Percentiles rank a stretch among this genome's conserved stretches.
Conservation (phyloP, 371 early-diverging fungal genomes). For the Mortierella sp. region DNA sequence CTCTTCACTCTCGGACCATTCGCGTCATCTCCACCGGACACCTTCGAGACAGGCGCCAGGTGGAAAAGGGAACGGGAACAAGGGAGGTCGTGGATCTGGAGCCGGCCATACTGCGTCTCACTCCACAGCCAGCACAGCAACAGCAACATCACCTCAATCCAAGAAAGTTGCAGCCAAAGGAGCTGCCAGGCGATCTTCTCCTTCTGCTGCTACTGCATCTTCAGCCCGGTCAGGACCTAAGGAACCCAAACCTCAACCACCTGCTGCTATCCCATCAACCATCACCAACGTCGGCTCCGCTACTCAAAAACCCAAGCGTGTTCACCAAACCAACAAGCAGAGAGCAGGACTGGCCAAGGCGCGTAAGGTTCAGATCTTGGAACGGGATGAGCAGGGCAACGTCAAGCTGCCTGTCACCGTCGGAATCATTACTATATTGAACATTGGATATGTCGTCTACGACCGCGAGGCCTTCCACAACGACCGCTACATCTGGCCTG, state of each 20-base stretch:
- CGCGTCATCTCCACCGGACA: constrained; percentile 1
- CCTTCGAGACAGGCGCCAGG: not conserved
- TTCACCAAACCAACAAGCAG: constrained; percentile 66
- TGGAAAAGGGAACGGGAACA: not conserved
- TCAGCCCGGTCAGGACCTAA: constrained; percentile 10
- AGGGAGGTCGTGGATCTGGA: not conserved
- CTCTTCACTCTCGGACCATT: constrained; percentile 24
- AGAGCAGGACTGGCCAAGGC: constrained; percentile 59
- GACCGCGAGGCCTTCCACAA: constrained; percentile 91
- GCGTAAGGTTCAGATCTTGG: constrained; percentile 68
- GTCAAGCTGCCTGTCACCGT: constrained; percentile 86
- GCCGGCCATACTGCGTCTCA: not conserved
- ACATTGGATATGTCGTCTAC: constrained; percentile 82
- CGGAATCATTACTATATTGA: constrained; percentile 84
- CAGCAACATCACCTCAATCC: not conserved
- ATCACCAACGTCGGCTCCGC: constrained; percentile 50
- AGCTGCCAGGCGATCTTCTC: not conserved
- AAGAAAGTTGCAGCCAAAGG: constrained; percentile 16
- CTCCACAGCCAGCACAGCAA: constrained; percentile 1
- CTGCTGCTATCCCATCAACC: constrained; percentile 25
- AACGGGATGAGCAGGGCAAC: constrained; percentile 76
- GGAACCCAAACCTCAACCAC: not conserved
- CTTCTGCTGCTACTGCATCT: not conserved
- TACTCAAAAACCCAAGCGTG: constrained; percentile 61
- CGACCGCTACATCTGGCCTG: constrained; percentile 93